These are phyloP conservation scores for Metschnikowia cerradonensis DNA, from an alignment of 805 yeast species.

Conservation along the genomic window DNA sequence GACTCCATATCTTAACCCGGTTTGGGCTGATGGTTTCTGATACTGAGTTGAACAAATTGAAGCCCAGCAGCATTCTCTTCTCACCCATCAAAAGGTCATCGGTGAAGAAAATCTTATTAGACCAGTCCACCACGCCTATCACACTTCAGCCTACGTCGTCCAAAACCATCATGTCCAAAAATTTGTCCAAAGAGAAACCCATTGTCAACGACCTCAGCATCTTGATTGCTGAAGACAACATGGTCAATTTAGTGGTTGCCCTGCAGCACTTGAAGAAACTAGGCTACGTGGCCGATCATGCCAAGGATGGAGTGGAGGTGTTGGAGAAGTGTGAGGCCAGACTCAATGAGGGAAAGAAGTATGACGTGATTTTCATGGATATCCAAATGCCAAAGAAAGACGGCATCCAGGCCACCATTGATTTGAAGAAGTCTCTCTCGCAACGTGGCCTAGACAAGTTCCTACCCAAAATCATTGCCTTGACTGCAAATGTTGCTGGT, in stretches of 20 bases:
- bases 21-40: constrained; percentile 28
- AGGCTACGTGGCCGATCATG: constrained; percentile 51
- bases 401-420: constrained; percentile 49
- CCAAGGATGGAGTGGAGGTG: constrained; percentile 48
- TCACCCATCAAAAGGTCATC: constrained; percentile 29
- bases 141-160: not conserved
- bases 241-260: constrained; percentile 48
- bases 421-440: constrained; percentile 29
- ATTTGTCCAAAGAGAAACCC: constrained; percentile 24
- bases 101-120: constrained; percentile 13
- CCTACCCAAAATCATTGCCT: constrained; percentile 42
- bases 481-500: constrained; percentile 52
- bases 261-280: constrained; percentile 44
- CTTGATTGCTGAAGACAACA: constrained; percentile 54
- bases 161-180: not conserved
- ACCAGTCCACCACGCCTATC: constrained; percentile 1
- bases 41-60: constrained; percentile 17
- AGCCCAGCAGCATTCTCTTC: constrained; percentile 22
- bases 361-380: constrained; percentile 55
- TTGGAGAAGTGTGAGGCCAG: constrained; percentile 30
- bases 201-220: constrained; percentile 30
- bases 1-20: constrained; percentile 23
- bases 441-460: constrained; percentile 15
- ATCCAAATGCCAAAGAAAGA: constrained; percentile 54
- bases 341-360: constrained; percentile 26